Base-by-base conservation (phyloP, 2,329 filamentous ascomycete genomes). In the Berkeleyomyces rouxiae region DNA sequence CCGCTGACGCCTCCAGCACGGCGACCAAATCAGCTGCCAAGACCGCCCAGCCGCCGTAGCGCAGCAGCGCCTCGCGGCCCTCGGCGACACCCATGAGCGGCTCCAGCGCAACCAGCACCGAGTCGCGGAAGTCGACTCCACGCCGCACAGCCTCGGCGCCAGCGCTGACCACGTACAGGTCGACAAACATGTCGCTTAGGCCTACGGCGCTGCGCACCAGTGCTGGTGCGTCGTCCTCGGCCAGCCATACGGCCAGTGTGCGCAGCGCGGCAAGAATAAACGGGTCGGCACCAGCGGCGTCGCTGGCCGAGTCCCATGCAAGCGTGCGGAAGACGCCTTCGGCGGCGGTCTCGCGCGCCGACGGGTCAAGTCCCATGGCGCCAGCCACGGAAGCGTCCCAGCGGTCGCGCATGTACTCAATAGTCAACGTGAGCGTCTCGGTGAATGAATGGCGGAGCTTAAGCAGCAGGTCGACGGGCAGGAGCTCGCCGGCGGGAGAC, bases 341-440 rank as follows among this genome's bases (percentile, higher is more conserved):
- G 11, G 76, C 71, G 1, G 72, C 72, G 10, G 72, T 74, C 1
- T 68, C 65, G 42, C 82, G 77, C 4, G 82, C 81, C 7, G 79
- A 77, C 0, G 79, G 79, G 67, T 86, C 81, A 5, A 86, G 70
- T 2, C 83, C 83, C 70, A 79, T 77, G 5, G 81, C 80, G 9
- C 83, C 84, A 3, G 82, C 79, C n/a, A 81, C 74, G 1, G 81
- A 79, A 3, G 81, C 82, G 68, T 88, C 85, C 82, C 82, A 87
- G n/a, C 84, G 74, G 68, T 88, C 85, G 47, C 84, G 79, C 1
- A 88, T 75, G 69, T 83, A 85, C 71, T 87, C 85, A 64, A 84
- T 78, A 0, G 79, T 78, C 1, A 84, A 71, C 0, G 82, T 82
- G 68, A 87, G 77, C 3, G 84, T 82, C 68, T 88, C 85, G 0